phyloP scores from a whole-genome alignment of 176 grass and related monocot species.

The Oryza nivara region DNA sequence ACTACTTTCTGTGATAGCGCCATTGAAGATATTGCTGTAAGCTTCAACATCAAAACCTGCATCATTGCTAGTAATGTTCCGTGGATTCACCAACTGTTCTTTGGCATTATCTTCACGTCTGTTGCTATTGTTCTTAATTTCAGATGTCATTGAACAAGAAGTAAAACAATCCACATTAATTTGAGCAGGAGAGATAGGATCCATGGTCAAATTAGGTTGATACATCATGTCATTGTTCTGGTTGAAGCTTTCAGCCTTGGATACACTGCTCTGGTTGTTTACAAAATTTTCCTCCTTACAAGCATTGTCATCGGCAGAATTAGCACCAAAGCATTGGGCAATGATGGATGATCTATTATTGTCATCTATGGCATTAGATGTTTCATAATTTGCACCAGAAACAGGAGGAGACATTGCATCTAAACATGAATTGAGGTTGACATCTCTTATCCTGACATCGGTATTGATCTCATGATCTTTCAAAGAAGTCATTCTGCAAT shows the following conservation, averaged over 20 bases:
- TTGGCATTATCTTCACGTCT: slow-evolving; percentile 39
- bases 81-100: slow-evolving; percentile 42
- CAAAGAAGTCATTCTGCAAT: slow-evolving; percentile 43
- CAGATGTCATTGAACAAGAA: slow-evolving; percentile 52
- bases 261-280: slow-evolving; percentile 39
- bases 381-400: slow-evolving; percentile 55
- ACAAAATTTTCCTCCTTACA: slow-evolving; percentile 47
- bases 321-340: slow-evolving; percentile 53
- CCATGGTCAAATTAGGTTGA: slow-evolving; percentile 52
- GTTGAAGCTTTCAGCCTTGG: slow-evolving; percentile 37
- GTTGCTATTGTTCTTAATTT: slow-evolving; percentile 55
- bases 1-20: slow-evolving; percentile 57
- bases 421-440: slow-evolving; percentile 62
- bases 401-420: slow-evolving; percentile 53
- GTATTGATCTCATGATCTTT: slow-evolving; percentile 44
- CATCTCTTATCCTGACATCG: slow-evolving; percentile 46
- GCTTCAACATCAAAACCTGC: slow-evolving; percentile 52
- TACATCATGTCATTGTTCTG: slow-evolving; percentile 42
- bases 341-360: slow-evolving; percentile 44
- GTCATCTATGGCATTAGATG: slow-evolving; percentile 51
- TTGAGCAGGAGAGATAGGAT: slow-evolving; percentile 46
- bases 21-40: slow-evolving; percentile 57
- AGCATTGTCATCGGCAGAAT: slow-evolving; percentile 44
- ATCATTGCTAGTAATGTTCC: slow-evolving; percentile 46
- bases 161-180: slow-evolving; percentile 55